Evolutionary conservation across 495 filamentous ascomycete species (phyloP).

Genomic region (Glonium stellatum): DNA sequence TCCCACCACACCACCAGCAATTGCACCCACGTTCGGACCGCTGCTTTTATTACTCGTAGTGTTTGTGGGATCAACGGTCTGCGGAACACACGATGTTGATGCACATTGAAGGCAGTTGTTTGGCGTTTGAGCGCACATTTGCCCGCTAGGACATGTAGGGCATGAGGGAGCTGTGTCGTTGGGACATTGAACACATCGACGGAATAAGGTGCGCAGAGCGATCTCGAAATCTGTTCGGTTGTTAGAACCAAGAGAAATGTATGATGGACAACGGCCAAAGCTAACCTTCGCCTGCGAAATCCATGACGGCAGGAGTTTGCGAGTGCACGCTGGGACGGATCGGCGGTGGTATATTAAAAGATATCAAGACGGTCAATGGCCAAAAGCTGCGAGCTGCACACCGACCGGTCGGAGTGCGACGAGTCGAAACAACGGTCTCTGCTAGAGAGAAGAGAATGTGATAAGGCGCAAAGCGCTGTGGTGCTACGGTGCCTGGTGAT

Average conservation of each 20-base stretch:
- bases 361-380: slow-evolving; percentile 4
- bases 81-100: slow-evolving; percentile 53
- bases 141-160: slow-evolving; percentile 21
- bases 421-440: not conserved
- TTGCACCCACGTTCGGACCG: slow-evolving; percentile 66
- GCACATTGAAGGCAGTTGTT: slow-evolving; percentile 53
- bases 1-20: slow-evolving; percentile 78
- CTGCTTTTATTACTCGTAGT: slow-evolving; percentile 24
- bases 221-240: slow-evolving; percentile 24
- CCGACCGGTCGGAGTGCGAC: slow-evolving; percentile 15
- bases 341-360: not conserved
- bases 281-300: slow-evolving; percentile 15
- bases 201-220: slow-evolving; percentile 33
- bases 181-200: slow-evolving; percentile 36
- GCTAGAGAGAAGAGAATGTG: not conserved
- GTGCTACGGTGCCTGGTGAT: slow-evolving; percentile 10
- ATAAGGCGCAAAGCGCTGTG: slow-evolving; percentile 3
- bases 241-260: slow-evolving; percentile 10
- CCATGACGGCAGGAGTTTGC: slow-evolving; percentile 12
- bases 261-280: not conserved
- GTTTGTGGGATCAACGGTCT: slow-evolving; percentile 19
- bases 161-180: slow-evolving; percentile 28
- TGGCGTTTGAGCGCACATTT: slow-evolving; percentile 52
- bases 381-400: slow-evolving; percentile 1
- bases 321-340: not conserved